Conservation (phyloP, 371 early-diverging fungal species). For the Coemansia sp. region DNA sequence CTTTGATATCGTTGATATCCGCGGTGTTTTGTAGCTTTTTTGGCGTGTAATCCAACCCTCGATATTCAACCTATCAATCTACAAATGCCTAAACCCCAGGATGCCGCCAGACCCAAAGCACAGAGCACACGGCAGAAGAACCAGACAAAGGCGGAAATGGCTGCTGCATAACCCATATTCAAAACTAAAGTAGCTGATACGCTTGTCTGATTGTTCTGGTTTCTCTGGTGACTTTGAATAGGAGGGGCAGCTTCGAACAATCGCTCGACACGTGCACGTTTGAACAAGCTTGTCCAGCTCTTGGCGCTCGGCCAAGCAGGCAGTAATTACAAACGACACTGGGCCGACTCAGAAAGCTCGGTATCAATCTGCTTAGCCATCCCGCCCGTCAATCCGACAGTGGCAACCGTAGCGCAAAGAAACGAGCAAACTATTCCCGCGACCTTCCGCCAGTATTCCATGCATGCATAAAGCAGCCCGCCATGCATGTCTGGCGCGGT, state of each 20-base stretch:
- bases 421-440: neutral
- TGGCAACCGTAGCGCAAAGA: no score
- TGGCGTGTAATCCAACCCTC: neutral
- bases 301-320: no score
- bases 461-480: neutral
- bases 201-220: no score
- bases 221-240: no score
- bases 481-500: no score
- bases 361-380: no score
- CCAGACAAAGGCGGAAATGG: conserved; percentile 17
- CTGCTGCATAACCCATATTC: conserved; percentile 1
- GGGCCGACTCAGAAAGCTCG: no score
- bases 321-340: no score
- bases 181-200: neutral
- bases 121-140: conserved; percentile 47
- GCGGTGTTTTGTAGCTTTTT: conserved; percentile 13
- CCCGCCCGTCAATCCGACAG: no score
- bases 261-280: no score
- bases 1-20: conserved; percentile 48
- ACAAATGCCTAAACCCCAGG: conserved; percentile 70
- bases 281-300: no score
- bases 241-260: no score
- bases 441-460: neutral
- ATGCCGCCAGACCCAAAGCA: conserved; percentile 90
- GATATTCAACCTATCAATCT: neutral